Evolutionary conservation across 352 stramenopile species (phyloP), one percentile per base, ranked within the genome.

Genomic region (Pythium myriotylum): DNA sequence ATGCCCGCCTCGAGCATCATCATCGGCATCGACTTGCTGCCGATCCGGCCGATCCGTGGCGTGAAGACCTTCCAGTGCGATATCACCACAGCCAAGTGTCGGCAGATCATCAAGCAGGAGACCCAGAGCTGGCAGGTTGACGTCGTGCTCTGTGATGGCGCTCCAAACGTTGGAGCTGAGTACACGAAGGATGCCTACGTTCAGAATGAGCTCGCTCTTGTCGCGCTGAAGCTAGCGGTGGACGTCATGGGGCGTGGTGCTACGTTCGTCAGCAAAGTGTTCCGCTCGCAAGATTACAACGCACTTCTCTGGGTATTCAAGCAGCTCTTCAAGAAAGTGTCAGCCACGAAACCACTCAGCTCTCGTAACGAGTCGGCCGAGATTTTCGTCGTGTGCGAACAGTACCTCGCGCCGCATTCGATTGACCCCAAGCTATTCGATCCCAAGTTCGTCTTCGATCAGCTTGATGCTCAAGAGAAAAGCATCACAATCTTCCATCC

Each of bases 171-270:
- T 40, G 98, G 98, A 52, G 95, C 97, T 4, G 88, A 95, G 54
- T 99, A 99, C 76, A 91, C 92, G 29, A 98, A 99, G 72, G 98
- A 99, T 70, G 97, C 97, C 17, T 99, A 99, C 77, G 89, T 99
- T 72, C 98, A 99, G 79, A 99, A 99, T 71, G 97, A 99, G 68
- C 83, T 99, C 40, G 85, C 95, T 33, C 76, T 99, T 0, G 84
- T 98, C 37, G 96, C 97, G 9, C 81, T 99, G 1, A 98, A 98
- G 72, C 96, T 98, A 40, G 97, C 97, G 0, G 95, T 97, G 4
- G 96, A 99, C 54, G 97, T 99, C 56, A 94, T 99, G 80, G 81
- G 83, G n/a, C 79, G 81, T 17, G 88, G 90, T 50, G 97, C 92
- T 16, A 97, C 86, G 5, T 98, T 99, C 67, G 81, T 98, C 12